phyloP scores from a whole-genome alignment of 345 rosid species.

The Noccaea bulbosa region DNA sequence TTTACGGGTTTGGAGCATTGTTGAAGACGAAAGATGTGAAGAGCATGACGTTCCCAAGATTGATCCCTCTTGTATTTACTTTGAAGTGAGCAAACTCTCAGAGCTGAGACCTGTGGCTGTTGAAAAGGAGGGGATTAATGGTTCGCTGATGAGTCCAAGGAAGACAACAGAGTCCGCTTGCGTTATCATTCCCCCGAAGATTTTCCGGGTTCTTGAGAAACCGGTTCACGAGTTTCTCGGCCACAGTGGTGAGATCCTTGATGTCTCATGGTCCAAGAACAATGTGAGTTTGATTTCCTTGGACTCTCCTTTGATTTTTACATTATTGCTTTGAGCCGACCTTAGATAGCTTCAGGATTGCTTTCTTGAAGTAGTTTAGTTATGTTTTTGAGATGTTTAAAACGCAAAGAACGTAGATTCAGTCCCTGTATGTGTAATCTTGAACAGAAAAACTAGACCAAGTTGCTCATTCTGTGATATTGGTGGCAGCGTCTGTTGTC shows the following conservation, averaged over 20 bases:
- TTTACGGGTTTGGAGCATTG: constrained; percentile 69
- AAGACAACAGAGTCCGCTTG: constrained; percentile 81
- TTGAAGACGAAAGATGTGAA: constrained; percentile 66
- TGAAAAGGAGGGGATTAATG: constrained; percentile 55
- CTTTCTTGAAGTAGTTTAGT: constrained; percentile 11
- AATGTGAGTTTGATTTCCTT: constrained; percentile 57
- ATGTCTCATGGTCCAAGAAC: constrained; percentile 77
- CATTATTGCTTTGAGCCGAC: constrained; percentile 21
- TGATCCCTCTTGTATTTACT: constrained; percentile 77
- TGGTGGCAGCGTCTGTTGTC: constrained; percentile 76
- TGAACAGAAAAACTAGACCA: constrained; percentile 51
- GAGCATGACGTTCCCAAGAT: constrained; percentile 69
- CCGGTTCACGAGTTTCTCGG: constrained; percentile 75
- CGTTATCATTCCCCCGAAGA: constrained; percentile 78
- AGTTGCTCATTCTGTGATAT: constrained; percentile 49
- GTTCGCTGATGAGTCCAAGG: constrained; percentile 57
- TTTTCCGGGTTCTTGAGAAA: constrained; percentile 71
- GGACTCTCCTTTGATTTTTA: constrained; percentile 5
- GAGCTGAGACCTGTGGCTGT: constrained; percentile 65
- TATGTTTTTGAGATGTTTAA: constrained; percentile 39
- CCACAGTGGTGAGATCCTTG: constrained; percentile 68
- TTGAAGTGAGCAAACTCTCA: constrained; percentile 70
- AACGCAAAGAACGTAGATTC: constrained; percentile 44
- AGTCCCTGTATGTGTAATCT: constrained; percentile 49
- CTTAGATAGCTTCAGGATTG: not conserved